Percentiles rank a stretch among this genome's conserved stretches.
Evolutionary conservation across 73 alveolate genomes (phyloP).

Genomic region (Tetrahymena malaccensis): DNA sequence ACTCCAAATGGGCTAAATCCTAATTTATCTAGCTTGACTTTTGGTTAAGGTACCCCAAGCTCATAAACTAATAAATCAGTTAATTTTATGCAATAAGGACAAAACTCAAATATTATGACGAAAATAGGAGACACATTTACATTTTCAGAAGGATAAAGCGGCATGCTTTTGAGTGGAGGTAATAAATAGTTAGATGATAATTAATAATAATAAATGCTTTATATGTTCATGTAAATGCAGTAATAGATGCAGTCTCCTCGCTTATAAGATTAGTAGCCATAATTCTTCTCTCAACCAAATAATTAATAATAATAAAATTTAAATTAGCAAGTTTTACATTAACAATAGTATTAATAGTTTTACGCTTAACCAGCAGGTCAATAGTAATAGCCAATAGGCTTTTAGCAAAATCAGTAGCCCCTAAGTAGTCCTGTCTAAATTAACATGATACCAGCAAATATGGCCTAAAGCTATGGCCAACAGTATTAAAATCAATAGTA

Average conservation of each 20-base stretch:
- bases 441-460: background rate
- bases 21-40: background rate
- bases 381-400: background rate
- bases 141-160: background rate
- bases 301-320: background rate
- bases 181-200: background rate
- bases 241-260: background rate
- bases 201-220: background rate
- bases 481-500: background rate
- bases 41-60: background rate
- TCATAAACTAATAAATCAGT: background rate
- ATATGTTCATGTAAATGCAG: background rate
- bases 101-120: background rate
- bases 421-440: background rate
- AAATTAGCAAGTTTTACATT: background rate
- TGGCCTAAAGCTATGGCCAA: background rate
- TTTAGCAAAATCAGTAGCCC: background rate
- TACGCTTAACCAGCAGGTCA: background rate
- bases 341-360: background rate
- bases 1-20: background rate
- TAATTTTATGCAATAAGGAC: background rate
- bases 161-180: background rate
- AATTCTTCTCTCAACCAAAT: background rate
- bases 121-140: background rate
- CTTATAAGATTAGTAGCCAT: background rate